Evolutionary conservation across 805 yeast genomes (phyloP).

Genomic region (Ogataea chonburiensis): DNA sequence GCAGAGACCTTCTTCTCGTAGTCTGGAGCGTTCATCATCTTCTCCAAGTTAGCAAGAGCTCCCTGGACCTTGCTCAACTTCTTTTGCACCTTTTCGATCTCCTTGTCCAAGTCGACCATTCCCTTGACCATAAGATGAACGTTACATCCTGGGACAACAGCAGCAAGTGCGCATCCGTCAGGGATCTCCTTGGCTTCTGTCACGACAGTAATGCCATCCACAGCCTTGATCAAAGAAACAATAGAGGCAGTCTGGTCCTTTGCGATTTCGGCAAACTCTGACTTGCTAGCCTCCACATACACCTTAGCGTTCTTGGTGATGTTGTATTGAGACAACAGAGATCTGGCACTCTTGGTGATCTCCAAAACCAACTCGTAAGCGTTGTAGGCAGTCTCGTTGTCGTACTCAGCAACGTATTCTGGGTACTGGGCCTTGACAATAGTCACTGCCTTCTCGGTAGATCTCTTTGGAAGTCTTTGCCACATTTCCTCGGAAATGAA

Average conservation of each 20-base stretch:
- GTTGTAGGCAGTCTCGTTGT: slow-evolving; percentile 60
- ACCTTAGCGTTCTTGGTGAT: slow-evolving; percentile 87
- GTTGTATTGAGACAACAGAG: slow-evolving; percentile 85
- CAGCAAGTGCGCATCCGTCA: slow-evolving; percentile 83
- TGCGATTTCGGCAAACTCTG: slow-evolving; percentile 50
- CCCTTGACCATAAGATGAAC: slow-evolving; percentile 95
- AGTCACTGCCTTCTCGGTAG: slow-evolving; percentile 63
- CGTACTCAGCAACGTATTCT: slow-evolving; percentile 54
- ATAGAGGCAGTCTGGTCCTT: slow-evolving; percentile 78
- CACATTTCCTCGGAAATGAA: slow-evolving; percentile 96
- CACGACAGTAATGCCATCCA: slow-evolving; percentile 69
- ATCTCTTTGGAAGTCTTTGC: slow-evolving; percentile 95
- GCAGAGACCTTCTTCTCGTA: slow-evolving; percentile 82
- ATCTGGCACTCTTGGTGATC: slow-evolving; percentile 87
- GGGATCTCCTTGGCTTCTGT: slow-evolving; percentile 59
- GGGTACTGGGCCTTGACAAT: slow-evolving; percentile 85
- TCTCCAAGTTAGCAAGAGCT: slow-evolving; percentile 61
- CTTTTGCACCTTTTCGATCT: slow-evolving; percentile 77
- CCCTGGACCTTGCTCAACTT: slow-evolving; percentile 68
- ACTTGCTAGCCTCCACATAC: slow-evolving; percentile 66
- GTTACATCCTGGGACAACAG: slow-evolving; percentile 75
- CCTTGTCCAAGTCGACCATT: slow-evolving; percentile 88
- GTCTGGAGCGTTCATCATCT: slow-evolving; percentile 68
- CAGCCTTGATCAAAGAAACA: slow-evolving; percentile 88
- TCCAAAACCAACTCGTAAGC: slow-evolving; percentile 85